phyloP scores from a whole-genome alignment of 495 filamentous ascomycete genomes.

The Friedmanniomyces simplex region DNA sequence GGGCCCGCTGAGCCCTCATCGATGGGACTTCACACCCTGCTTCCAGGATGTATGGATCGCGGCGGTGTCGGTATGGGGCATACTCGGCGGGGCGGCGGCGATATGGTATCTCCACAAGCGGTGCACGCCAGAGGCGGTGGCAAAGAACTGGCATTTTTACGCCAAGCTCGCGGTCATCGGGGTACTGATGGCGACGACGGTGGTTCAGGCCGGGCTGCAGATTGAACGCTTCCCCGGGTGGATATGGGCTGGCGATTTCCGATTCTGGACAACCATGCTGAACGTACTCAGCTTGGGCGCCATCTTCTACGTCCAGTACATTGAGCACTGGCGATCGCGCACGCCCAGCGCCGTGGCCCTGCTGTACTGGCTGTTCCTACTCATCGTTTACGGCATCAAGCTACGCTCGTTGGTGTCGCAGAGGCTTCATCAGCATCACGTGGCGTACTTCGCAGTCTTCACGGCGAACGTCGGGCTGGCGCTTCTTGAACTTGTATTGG shows the following conservation, averaged over 20 bases:
- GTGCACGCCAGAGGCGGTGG: slow-evolving; percentile 47
- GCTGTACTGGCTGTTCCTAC: slow-evolving; percentile 90
- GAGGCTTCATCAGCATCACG: slow-evolving; percentile 49
- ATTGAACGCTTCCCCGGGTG: slow-evolving; percentile 52
- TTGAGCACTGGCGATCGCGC: slow-evolving; percentile 79
- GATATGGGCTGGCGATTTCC: slow-evolving; percentile 71
- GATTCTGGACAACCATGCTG: slow-evolving; percentile 77
- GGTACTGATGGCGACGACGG: slow-evolving; percentile 55
- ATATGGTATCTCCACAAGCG: slow-evolving; percentile 66
- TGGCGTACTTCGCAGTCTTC: slow-evolving; percentile 72
- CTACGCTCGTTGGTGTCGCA: slow-evolving; percentile 78
- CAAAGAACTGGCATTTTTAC: slow-evolving; percentile 94
- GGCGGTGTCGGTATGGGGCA: slow-evolving; percentile 62
- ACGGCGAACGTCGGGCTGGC: slow-evolving; percentile 64
- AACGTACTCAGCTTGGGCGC: slow-evolving; percentile 69
- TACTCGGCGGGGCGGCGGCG: slow-evolving; percentile 64
- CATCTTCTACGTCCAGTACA: slow-evolving; percentile 79
- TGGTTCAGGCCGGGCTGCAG: slow-evolving; percentile 66
- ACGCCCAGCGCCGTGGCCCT: slow-evolving; percentile 88
- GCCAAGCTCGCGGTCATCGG: slow-evolving; percentile 67
- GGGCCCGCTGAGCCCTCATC: slow-evolving; percentile 74
- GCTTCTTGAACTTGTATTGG: slow-evolving; percentile 63
- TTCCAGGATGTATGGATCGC: slow-evolving; percentile 83
- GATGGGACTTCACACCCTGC: slow-evolving; percentile 93
- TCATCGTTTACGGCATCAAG: slow-evolving; percentile 74